These are phyloP conservation scores for Aethionema arabicum DNA, from an alignment of 345 rosid genomes.

Conservation along the genomic window DNA sequence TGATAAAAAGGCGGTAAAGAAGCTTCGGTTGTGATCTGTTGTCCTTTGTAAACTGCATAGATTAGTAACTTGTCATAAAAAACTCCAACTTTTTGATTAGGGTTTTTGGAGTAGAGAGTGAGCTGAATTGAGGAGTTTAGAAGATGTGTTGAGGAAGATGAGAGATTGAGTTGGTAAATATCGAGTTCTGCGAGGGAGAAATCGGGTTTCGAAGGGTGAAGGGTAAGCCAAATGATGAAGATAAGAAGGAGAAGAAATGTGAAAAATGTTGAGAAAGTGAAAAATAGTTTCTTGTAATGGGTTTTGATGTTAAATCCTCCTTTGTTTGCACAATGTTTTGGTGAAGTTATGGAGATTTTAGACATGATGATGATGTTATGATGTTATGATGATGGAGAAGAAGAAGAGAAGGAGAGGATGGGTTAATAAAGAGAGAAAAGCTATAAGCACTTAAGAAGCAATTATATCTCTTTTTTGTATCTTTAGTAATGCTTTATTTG, in stretches of 20 bases:
- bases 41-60: conserved; percentile 70
- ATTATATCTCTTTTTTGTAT: conserved; percentile 9
- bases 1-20: conserved; percentile 77
- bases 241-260: conserved; percentile 52
- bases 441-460: conserved; percentile 33
- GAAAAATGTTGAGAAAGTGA: conserved; percentile 48
- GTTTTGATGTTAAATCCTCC: conserved; percentile 41
- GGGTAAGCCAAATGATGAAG: conserved; percentile 64
- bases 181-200: conserved; percentile 64
- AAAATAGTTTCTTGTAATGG: conserved; percentile 59
- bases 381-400: neutral
- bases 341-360: conserved; percentile 52
- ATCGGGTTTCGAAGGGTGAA: conserved; percentile 72
- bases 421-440: conserved; percentile 25
- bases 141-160: conserved; percentile 51
- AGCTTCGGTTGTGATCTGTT: conserved; percentile 65
- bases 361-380: conserved; percentile 44
- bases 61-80: conserved; percentile 72
- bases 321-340: conserved; percentile 70
- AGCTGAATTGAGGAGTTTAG: conserved; percentile 82
- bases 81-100: conserved; percentile 69
- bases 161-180: conserved; percentile 64
- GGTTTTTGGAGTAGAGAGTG: conserved; percentile 60
- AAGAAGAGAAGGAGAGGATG: conserved; percentile 23
- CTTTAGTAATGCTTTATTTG: conserved; percentile 31